Conservation (phyloP, 495 filamentous ascomycete genomes). For the Penicillium soppii region DNA sequence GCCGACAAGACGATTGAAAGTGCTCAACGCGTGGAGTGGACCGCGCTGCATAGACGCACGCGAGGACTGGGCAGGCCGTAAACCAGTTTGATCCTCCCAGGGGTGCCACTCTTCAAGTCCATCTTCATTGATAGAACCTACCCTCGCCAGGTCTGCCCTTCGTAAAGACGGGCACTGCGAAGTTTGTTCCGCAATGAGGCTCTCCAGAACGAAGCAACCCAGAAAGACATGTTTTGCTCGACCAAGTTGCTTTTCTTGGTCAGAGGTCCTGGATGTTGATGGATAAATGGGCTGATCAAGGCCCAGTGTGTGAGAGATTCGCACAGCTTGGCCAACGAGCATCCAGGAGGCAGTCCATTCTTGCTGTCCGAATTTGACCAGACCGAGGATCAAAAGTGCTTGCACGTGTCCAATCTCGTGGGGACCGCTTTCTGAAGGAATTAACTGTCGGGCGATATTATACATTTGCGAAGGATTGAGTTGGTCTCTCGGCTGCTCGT, state of each 20-base stretch:
- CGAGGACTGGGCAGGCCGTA: slow-evolving; percentile 31
- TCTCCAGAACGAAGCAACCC: slow-evolving; percentile 66
- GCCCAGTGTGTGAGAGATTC: slow-evolving; percentile 50
- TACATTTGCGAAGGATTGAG: slow-evolving; percentile 45
- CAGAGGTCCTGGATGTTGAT: slow-evolving; percentile 7
- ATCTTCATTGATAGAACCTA: slow-evolving; percentile 55
- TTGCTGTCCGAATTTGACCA: slow-evolving; percentile 57
- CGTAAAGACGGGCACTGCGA: slow-evolving; percentile 52
- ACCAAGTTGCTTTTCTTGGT: slow-evolving; percentile 22
- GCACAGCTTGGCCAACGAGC: slow-evolving; percentile 59
- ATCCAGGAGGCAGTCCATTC: slow-evolving; percentile 57
- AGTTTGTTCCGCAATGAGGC: slow-evolving; percentile 54
- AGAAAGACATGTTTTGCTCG: slow-evolving; percentile 53
- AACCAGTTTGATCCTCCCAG: slow-evolving; percentile 52
- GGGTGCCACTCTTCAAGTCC: slow-evolving; percentile 72
- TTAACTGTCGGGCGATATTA: slow-evolving; percentile 50
- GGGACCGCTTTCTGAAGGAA: slow-evolving; percentile 53
- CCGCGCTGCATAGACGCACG: slow-evolving; percentile 43
- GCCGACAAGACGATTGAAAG: slow-evolving; percentile 55
- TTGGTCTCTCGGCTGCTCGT: slow-evolving; percentile 15
- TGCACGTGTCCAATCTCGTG: slow-evolving; percentile 61
- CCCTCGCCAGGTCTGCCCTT: slow-evolving; percentile 41
- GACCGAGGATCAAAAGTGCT: slow-evolving; percentile 58
- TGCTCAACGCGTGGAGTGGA: slow-evolving; percentile 57
- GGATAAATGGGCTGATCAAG: slow-evolving; percentile 26